phyloP scores from a whole-genome alignment of 1,284 basidiomycete species.

The Marasmius oreades region DNA sequence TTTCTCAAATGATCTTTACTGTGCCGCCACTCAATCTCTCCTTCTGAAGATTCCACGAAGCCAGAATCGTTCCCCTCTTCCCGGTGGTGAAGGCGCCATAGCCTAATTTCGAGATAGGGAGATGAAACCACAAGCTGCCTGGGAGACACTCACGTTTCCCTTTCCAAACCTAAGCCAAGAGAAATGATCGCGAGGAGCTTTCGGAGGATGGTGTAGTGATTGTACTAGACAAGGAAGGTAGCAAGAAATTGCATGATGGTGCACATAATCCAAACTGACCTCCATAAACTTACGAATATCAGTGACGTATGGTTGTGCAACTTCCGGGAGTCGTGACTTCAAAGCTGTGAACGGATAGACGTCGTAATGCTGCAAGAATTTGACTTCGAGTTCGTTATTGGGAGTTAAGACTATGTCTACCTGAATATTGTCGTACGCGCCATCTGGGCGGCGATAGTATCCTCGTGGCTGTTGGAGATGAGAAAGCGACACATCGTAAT shows the following conservation, averaged over 20 bases:
- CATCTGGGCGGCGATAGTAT: slow-evolving; percentile 16
- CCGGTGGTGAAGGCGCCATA: slow-evolving; percentile 17
- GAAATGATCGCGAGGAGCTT: slow-evolving; percentile 17
- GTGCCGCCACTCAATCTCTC: slow-evolving; percentile 15
- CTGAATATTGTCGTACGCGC: slow-evolving; percentile 15
- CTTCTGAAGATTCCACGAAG: background rate
- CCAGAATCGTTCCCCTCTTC: slow-evolving; percentile 10
- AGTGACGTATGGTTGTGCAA: slow-evolving; percentile 11
- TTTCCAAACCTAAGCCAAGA: slow-evolving; percentile 14
- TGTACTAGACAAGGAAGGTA: slow-evolving; percentile 9
- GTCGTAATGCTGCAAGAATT: slow-evolving; percentile 12
- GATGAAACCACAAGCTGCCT: background rate
- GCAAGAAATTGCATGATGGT: background rate
- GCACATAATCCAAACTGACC: slow-evolving; percentile 5
- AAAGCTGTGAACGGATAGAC: slow-evolving; percentile 14
- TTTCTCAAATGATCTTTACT: slow-evolving; percentile 18
- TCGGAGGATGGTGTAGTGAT: slow-evolving; percentile 15
- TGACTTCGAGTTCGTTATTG: background rate
- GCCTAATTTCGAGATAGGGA: slow-evolving; percentile 3
- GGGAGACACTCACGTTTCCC: slow-evolving; percentile 12
- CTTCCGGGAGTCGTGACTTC: slow-evolving; percentile 7
- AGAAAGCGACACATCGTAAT: background rate
- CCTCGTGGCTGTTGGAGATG: slow-evolving; percentile 14
- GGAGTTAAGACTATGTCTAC: background rate
- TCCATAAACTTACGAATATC: slow-evolving; percentile 17